Conservation (phyloP, 208 protist species). For the Leishmania gerbilli region DNA sequence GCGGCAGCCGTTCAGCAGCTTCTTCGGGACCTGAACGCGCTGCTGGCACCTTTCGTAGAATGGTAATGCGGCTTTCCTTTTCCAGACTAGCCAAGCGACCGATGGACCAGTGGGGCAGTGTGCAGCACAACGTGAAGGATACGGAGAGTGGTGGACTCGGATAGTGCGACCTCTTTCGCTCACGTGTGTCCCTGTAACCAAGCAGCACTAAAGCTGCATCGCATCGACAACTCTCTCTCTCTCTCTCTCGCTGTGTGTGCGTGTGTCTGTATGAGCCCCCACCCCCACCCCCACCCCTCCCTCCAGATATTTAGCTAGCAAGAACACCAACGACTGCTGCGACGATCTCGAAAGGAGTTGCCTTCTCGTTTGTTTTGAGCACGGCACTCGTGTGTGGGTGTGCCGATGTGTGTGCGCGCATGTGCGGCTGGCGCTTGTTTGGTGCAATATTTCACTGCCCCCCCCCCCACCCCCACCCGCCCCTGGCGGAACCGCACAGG, state of each 20-base stretch:
- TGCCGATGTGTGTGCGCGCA: neutral
- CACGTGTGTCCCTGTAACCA: neutral
- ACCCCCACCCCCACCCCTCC: neutral
- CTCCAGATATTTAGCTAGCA: neutral
- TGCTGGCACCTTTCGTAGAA: conserved; percentile 16
- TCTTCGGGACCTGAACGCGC: neutral
- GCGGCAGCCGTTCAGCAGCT: neutral
- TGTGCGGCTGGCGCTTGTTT: neutral
- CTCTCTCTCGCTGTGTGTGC: neutral
- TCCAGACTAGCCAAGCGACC: neutral
- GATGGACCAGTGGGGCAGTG: neutral
- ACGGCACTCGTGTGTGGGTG: neutral
- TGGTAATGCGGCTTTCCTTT: conserved; percentile 11
- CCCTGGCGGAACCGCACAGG: neutral
- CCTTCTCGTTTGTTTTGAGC: neutral
- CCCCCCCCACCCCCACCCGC: too few species aligned
- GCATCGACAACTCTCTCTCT: neutral
- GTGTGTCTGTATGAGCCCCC: neutral
- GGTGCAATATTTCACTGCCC: neutral
- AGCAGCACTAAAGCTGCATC: too few species aligned
- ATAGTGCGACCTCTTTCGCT: neutral
- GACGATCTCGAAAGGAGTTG: neutral
- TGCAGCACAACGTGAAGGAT: neutral
- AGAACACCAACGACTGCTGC: neutral
- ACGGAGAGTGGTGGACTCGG: neutral